These are phyloP conservation scores for Bipolaris victoriae DNA, from an alignment of 2,329 filamentous ascomycete species.

Conservation along the genomic window DNA sequence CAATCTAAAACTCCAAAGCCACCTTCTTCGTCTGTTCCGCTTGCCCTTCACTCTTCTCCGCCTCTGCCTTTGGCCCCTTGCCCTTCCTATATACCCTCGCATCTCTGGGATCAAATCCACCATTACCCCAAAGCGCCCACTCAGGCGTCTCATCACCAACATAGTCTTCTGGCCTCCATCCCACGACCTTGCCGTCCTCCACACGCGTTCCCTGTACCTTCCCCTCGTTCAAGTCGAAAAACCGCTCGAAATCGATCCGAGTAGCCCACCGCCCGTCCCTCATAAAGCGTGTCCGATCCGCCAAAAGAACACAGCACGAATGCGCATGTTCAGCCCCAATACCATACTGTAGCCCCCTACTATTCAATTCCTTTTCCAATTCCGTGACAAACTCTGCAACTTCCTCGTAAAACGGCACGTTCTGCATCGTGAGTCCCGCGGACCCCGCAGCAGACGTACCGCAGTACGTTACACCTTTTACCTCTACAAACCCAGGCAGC, in stretches of 20 bases:
- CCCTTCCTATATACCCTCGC: constrained; percentile 87
- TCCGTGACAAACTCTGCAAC: constrained; percentile 81
- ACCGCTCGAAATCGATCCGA: constrained; percentile 84
- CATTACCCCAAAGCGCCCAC: constrained; percentile 94
- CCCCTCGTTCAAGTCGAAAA: constrained; percentile 82
- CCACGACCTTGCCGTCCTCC: constrained; percentile 56
- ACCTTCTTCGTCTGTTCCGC: constrained; percentile 11
- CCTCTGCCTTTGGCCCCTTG: constrained; percentile 56
- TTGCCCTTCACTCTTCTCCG: constrained; percentile 18
- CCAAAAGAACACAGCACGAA: constrained; percentile 89
- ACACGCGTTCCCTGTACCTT: constrained; percentile 40
- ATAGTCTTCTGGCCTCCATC: constrained; percentile 89
- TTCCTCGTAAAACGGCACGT: constrained; percentile 95
- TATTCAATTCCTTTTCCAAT: constrained; percentile 71
- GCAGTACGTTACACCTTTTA: constrained; percentile 97
- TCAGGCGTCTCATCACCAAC: constrained; percentile 83
- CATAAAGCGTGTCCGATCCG: constrained; percentile 74
- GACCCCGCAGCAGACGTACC: constrained; percentile 84
- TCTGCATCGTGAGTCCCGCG: constrained; percentile 93
- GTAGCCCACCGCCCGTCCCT: constrained; percentile 86
- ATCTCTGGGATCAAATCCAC: constrained; percentile 91
- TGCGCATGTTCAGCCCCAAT: constrained; percentile 95
- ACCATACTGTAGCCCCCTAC: constrained; percentile 79
- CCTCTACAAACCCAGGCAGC: constrained; percentile 88
- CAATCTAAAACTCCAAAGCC: constrained; percentile 19